A percentile compares a stretch with the other conserved stretches of the same genome.
These are phyloP conservation scores for Melocanna baccifera DNA, from an alignment of 176 grass and related monocot species.

Conservation along the genomic window DNA sequence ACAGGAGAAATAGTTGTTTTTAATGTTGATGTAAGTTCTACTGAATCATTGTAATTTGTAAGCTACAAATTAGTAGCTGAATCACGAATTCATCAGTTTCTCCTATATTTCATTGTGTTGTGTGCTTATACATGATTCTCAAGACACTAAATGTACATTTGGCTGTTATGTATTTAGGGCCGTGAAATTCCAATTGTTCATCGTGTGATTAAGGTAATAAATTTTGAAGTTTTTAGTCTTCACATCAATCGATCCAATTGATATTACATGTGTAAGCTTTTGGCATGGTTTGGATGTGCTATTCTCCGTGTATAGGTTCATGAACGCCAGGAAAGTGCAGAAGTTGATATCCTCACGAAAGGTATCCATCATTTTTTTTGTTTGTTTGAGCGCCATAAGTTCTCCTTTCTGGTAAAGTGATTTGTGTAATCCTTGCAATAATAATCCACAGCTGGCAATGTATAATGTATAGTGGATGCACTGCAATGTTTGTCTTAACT, in stretches of 20 bases:
- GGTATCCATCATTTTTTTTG: conserved; percentile 35
- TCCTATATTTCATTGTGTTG: background rate
- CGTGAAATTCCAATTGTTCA: conserved; percentile 90
- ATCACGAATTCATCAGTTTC: background rate
- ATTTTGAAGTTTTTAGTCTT: background rate
- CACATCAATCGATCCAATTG: background rate
- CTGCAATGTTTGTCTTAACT: background rate
- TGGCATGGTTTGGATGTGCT: conserved; percentile 5
- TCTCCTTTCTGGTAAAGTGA: background rate
- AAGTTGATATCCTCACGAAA: conserved; percentile 85
- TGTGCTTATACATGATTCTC: conserved; percentile 10
- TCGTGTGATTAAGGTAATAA: conserved; percentile 82
- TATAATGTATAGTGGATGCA: background rate
- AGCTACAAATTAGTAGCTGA: background rate
- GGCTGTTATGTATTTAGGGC: conserved; percentile 41
- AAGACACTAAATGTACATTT: conserved; percentile 11
- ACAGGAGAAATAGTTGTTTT: background rate
- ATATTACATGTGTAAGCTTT: background rate
- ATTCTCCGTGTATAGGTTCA: conserved; percentile 56
- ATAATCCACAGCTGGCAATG: background rate
- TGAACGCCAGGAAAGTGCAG: conserved; percentile 50
- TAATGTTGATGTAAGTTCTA: conserved; percentile 25
- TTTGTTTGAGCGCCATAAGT: background rate
- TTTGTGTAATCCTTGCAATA: conserved; percentile 6
- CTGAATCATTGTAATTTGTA: background rate